Evolutionary conservation across 176 grass and related monocot genomes (phyloP).

Genomic region (Musa schizocarpa): DNA sequence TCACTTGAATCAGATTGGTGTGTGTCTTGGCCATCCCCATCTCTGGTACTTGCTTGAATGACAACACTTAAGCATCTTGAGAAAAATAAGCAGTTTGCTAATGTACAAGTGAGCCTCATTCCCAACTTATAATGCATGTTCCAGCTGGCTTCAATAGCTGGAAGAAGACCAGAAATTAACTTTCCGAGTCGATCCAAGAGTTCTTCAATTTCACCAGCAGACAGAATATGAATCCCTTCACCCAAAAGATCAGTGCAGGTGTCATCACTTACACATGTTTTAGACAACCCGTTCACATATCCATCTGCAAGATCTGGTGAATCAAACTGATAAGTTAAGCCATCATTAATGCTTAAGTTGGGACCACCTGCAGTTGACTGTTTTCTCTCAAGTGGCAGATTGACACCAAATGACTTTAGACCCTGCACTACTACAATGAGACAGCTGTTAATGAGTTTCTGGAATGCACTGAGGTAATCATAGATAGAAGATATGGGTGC

Average conservation of each 20-base stretch:
- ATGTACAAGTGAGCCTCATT: conserved; percentile 28
- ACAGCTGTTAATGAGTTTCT: conserved; percentile 50
- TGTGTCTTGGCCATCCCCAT: conserved; percentile 1
- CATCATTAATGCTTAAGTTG: conserved; percentile 22
- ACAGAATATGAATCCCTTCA: conserved; percentile 24
- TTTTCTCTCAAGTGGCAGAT: conserved; percentile 23
- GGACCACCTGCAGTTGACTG: conserved; percentile 22
- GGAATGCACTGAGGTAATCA: conserved; percentile 51
- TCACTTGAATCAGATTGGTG: conserved; percentile 13
- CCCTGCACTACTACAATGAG: conserved; percentile 38
- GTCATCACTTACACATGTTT: conserved; percentile 14
- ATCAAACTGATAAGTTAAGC: conserved; percentile 19
- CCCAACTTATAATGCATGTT: conserved; percentile 49
- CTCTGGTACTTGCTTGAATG: conserved; percentile 20
- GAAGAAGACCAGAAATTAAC: conserved; percentile 36
- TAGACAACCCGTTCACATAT: conserved; percentile 3
- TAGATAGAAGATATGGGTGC: conserved; percentile 45
- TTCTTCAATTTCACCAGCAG: conserved; percentile 29
- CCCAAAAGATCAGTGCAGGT: not conserved
- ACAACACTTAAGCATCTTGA: conserved; percentile 43
- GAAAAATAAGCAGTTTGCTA: conserved; percentile 45
- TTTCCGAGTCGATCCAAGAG: conserved; percentile 45
- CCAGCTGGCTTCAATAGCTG: conserved; percentile 47
- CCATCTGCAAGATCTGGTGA: conserved; percentile 22
- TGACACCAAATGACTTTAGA: conserved; percentile 45